phyloP scores from a whole-genome alignment of 768 basidiomycete genomes.

The Auriculariales sp. region DNA sequence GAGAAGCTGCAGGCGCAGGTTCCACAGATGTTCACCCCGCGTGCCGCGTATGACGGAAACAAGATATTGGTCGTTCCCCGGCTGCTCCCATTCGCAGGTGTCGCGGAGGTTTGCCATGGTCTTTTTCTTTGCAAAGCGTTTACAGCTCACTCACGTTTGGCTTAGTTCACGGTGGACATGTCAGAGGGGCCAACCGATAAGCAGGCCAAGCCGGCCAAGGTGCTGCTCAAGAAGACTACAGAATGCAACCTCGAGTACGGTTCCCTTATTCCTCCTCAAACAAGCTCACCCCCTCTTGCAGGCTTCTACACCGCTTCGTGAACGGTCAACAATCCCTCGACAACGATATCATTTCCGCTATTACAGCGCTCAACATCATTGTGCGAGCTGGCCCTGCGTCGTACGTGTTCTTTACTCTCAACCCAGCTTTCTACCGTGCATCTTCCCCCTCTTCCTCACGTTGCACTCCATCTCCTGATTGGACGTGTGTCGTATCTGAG shows the following conservation, averaged over 20 bases:
- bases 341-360: slow-evolving; percentile 49
- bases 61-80: slow-evolving; percentile 60
- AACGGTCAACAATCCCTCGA: slow-evolving; percentile 52
- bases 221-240: slow-evolving; percentile 43
- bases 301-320: slow-evolving; percentile 50
- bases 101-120: slow-evolving; percentile 32
- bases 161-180: slow-evolving; percentile 48
- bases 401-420: too few relatives aligned
- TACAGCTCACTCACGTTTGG: background rate
- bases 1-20: slow-evolving; percentile 40
- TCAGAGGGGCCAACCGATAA: slow-evolving; percentile 23
- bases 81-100: slow-evolving; percentile 44
- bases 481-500: too few relatives aligned
- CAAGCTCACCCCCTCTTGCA: slow-evolving; percentile 14
- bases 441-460: too few relatives aligned
- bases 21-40: slow-evolving; percentile 56
- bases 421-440: too few relatives aligned
- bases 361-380: slow-evolving; percentile 60
- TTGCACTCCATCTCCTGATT: too few relatives aligned
- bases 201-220: slow-evolving; percentile 46
- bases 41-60: slow-evolving; percentile 65
- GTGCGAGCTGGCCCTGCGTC: slow-evolving; percentile 60
- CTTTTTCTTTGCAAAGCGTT: background rate
- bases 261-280: slow-evolving; percentile 10
- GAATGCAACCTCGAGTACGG: slow-evolving; percentile 41